Base-by-base conservation (phyloP, 345 rosid species). In the Triadica sebifera region DNA sequence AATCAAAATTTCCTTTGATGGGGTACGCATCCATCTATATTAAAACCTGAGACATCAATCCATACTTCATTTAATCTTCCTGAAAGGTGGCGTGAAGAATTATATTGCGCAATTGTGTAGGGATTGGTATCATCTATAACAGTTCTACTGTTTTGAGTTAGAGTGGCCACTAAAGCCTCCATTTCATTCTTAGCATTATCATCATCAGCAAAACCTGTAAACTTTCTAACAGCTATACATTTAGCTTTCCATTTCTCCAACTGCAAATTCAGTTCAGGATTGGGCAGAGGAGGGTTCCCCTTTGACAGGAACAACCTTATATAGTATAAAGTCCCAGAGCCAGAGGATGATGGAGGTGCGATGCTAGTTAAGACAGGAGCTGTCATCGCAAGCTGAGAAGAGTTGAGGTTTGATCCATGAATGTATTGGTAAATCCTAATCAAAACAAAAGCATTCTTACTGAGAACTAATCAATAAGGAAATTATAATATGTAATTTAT, bases 391-490 rank as follows among this genome's bases (percentile, higher is more conserved):
- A 85, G 49, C 19, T 20, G 65, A 49, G 75, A 25, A 19, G 77
- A 29, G 70, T 85, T 76, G 11, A 70, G 67, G 72, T 87, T 87
- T 8, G 66, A 85, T 20, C 88, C 87, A 55, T 85, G 88, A 45
- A 84, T 76, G 80, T 84, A 83, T 52, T 78, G 84, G 77, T 87
- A 84, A 50, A 87, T 75, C 80, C 90, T 85, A 81, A 71, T 24
- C 57, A 45, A 57, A 71, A 47, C 2, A 37, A 24, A 19, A 45
- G 6, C 17, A 16, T 51, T 15, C 34, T 39, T 41, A 71, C 17
- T 15, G 24, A n/a, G 47, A 34, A 10, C 4, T 20, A 58, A 37
- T 24, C 15, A 17, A 37, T 0, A 53, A 53, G 15, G 53, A 37
- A 37, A 34, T 34, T 29, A 29, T 29, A 29, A 29, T 1, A 29